Evolutionary conservation across 2,329 filamentous ascomycete genomes (phyloP).

Genomic region (Penicillium sp.): DNA sequence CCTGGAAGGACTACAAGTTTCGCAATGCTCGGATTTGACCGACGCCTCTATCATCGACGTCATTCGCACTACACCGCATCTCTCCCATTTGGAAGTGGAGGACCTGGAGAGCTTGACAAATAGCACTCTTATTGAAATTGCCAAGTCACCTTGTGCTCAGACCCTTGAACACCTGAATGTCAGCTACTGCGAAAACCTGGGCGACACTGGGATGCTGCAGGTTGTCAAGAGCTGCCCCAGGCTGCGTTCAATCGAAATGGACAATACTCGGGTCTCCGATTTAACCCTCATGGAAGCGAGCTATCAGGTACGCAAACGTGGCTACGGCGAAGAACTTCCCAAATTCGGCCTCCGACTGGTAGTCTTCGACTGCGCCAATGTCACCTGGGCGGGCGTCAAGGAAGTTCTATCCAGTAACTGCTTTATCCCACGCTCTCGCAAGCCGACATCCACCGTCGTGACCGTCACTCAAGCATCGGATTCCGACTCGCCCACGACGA

Average conservation of each 20-base stretch:
- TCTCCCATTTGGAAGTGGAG: conserved; percentile 86
- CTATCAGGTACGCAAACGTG: conserved; percentile 66
- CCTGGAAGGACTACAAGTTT: conserved; percentile 77
- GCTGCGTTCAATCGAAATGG: conserved; percentile 72
- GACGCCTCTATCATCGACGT: conserved; percentile 68
- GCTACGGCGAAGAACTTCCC: conserved; percentile 48
- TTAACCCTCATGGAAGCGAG: conserved; percentile 80
- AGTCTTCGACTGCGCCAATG: conserved; percentile 84
- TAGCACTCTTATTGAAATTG: conserved; percentile 64
- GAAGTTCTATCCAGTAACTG: conserved; percentile 83
- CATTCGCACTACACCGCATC: conserved; percentile 65
- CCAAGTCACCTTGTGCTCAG: conserved; percentile 67
- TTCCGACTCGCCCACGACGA: conserved; percentile 19
- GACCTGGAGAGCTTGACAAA: conserved; percentile 77
- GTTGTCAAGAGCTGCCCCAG: conserved; percentile 68
- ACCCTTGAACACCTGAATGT: conserved; percentile 75
- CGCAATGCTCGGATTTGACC: conserved; percentile 67
- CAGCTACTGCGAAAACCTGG: conserved; percentile 81
- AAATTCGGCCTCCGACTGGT: conserved; percentile 66
- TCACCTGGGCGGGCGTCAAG: conserved; percentile 87
- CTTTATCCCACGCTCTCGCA: conserved; percentile 56
- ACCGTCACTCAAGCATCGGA: conserved; percentile 32
- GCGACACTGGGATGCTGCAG: conserved; percentile 77
- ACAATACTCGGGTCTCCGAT: conserved; percentile 89
- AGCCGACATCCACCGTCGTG: conserved; percentile 26